These are phyloP conservation scores for Solanum hybrid DNA, from an alignment of 305 asterid species.

Conservation along the genomic window DNA sequence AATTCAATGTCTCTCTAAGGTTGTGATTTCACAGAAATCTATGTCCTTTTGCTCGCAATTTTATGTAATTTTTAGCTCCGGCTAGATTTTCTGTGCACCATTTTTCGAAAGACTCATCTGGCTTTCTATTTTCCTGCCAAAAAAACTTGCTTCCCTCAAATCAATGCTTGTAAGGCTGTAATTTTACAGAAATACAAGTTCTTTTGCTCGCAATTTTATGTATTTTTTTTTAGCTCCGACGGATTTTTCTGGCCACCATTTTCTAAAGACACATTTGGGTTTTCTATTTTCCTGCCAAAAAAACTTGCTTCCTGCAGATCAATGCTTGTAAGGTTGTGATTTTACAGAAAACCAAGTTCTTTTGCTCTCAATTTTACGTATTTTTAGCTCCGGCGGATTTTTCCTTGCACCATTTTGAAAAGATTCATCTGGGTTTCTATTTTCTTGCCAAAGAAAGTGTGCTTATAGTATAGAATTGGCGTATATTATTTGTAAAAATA, in stretches of 20 bases:
- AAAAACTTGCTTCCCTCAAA: neutral
- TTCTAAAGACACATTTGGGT: neutral
- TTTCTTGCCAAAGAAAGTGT: neutral
- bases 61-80: neutral
- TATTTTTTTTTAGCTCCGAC: neutral
- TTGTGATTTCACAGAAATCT: slow-evolving; percentile 3
- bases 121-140: neutral
- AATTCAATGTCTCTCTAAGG: slow-evolving; percentile 4
- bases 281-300: neutral
- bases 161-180: neutral
- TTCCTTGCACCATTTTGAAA: neutral
- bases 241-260: neutral
- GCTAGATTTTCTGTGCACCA: neutral
- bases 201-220: neutral
- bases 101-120: neutral
- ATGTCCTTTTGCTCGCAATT: neutral
- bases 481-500: neutral
- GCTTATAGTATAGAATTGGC: neutral
- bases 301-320: neutral
- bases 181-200: neutral
- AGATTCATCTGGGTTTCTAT: neutral
- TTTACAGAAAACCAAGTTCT: neutral
- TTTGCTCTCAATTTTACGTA: neutral
- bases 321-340: slow-evolving; percentile 12
- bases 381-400: neutral